These are phyloP conservation scores for Rutidosis leptorrhynchoides DNA, from an alignment of 129 eudicot genomes.

Conservation along the genomic window DNA sequence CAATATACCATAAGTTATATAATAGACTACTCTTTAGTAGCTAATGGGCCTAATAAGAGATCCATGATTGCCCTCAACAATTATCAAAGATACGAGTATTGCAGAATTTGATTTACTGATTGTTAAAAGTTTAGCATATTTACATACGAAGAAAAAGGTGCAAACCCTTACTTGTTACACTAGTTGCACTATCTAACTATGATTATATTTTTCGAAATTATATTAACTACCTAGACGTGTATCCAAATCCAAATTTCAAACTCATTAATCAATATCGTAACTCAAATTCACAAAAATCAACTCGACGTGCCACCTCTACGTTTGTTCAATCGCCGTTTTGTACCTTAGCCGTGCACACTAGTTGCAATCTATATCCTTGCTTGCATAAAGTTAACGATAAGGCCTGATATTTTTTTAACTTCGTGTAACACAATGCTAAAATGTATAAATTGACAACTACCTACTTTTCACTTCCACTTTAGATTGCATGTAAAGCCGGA, in stretches of 20 bases:
- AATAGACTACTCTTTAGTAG: not conserved
- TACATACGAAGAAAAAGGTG: not conserved
- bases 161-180: not conserved
- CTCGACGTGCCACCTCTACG: not conserved
- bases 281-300: not conserved
- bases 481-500: not conserved
- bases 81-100: too few species aligned
- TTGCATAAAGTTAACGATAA: not conserved
- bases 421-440: not conserved
- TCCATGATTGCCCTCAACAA: not conserved
- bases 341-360: not conserved
- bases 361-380: not conserved
- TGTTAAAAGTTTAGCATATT: too few species aligned
- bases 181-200: too few species aligned
- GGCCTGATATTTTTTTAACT: not conserved
- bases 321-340: not conserved
- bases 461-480: not conserved
- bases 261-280: not conserved
- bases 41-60: not conserved
- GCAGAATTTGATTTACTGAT: not conserved
- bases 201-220: too few species aligned
- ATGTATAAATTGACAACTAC: not conserved
- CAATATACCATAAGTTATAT: not conserved
- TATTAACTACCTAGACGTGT: too few species aligned
- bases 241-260: too few species aligned